Percentiles rank a stretch among this genome's conserved stretches.
phyloP scores from a whole-genome alignment of 345 rosid species.

The Citropsis articulata region DNA sequence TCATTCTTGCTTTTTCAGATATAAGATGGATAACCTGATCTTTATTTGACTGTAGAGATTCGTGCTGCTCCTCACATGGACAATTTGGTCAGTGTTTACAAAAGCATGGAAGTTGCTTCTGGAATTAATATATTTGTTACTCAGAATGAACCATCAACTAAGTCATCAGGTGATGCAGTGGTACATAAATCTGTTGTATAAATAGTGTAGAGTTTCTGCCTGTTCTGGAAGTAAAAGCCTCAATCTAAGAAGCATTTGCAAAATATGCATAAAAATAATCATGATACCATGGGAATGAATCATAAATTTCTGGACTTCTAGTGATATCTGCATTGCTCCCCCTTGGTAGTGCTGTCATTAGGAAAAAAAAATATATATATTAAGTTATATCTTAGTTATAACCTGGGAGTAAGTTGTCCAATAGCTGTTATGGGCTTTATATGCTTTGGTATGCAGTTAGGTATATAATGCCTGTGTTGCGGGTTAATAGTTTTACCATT shows the following conservation, averaged over 20 bases:
- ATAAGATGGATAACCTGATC: not conserved
- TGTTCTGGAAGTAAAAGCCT: not conserved
- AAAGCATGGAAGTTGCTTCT: conserved; percentile 84
- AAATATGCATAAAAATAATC: not conserved
- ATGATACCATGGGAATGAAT: no score
- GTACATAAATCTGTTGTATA: not conserved
- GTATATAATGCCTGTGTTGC: not conserved
- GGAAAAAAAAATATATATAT: not conserved
- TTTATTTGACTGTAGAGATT: conserved; percentile 49
- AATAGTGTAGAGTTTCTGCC: not conserved
- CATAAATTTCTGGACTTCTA: not conserved
- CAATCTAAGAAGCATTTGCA: not conserved
- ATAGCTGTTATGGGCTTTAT: not conserved
- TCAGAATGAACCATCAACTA: conserved; percentile 38
- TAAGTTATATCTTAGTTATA: not conserved
- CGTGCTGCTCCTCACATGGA: conserved; percentile 95
- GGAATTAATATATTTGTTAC: conserved; percentile 59
- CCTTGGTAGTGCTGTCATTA: not conserved
- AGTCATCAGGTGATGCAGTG: conserved; percentile 41
- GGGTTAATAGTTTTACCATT: not conserved
- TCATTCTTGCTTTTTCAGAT: not conserved
- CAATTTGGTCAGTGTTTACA: conserved; percentile 79
- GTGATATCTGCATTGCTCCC: no score
- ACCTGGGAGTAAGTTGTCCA: not conserved
- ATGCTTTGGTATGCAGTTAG: not conserved